Base-by-base conservation (phyloP, 2,329 filamentous ascomycete species). In the Scedosporium apiospermum region DNA sequence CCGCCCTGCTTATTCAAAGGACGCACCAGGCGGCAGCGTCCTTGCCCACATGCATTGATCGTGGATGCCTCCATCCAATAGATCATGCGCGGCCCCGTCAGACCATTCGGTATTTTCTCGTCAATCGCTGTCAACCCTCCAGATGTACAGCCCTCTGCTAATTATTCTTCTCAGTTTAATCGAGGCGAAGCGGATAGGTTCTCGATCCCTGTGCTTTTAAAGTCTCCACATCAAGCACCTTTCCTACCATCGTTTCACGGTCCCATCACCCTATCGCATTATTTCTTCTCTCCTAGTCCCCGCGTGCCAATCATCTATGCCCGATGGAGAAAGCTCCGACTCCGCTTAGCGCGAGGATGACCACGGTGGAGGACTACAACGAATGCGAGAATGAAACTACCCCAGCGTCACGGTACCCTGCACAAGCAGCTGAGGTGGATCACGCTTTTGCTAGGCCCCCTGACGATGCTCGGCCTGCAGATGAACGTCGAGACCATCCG, bases 361-460 rank as follows among this genome's bases (percentile, higher is more conserved):
- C 58, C 16, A 60, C 58, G 2, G 58, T 60, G 9, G 58, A 60
- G 58, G 58, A 60, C 12, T 60, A 51, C 26, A 16, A 60, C 26
- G 58, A 60, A 26, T 3, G 21, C 6, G 26, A 60, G 18, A 51
- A 60, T 26, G 42, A 30, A 57, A 30, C 26, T 26, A 42, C 41
- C 21, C 42, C 9, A 14, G 44, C 21, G 26, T 42, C 38, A n/a
- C 23, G 26, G 12, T 26, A 21, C 14, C 58, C 58, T 21, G 16
- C 23, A 60, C 42, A 38, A 27, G 41, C 23, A 42, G 34, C 34
- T 38, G 34, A 51, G 18, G 42, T 51, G 58, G 58, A 51, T 12
- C 9, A 16, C 44, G 21, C 23, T 14, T 7, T 44, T 2, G 14
- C 14, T 7, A 27, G 30, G 16, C 30, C 23, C 55, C 30, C 14